Evolutionary conservation across 2,329 filamentous ascomycete species (phyloP).

Genomic region (Seiridium cupressi): DNA sequence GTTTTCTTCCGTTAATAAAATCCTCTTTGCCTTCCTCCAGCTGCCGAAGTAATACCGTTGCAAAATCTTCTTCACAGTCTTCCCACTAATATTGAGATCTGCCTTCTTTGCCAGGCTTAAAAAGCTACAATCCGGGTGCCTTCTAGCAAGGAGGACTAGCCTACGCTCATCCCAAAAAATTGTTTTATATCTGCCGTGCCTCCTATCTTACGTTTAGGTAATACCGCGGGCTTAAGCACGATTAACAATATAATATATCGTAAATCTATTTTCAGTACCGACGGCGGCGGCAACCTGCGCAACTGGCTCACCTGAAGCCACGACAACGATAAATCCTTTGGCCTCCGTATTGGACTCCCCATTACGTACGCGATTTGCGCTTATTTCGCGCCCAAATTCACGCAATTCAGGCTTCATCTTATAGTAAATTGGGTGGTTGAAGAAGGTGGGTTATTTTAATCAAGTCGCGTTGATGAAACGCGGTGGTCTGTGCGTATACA

Average conservation of each 20-base stretch:
- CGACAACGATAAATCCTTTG: no score
- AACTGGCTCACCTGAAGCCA: no score
- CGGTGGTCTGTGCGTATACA: no score
- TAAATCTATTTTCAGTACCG: no score
- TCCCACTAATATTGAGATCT: not conserved
- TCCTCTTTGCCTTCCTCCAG: not conserved
- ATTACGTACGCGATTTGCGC: no score
- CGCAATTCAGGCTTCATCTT: no score
- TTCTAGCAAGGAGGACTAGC: not conserved
- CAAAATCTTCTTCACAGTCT: not conserved
- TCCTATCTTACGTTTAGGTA: not conserved
- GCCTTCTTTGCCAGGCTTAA: not conserved
- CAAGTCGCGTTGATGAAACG: no score
- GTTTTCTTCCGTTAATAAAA: not conserved
- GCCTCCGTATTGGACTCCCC: no score
- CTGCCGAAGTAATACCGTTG: not conserved
- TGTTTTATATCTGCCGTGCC: not conserved
- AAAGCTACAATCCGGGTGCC: not conserved
- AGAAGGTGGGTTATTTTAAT: no score
- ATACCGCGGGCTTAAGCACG: not conserved
- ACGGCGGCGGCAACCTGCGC: no score
- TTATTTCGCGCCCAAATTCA: no score
- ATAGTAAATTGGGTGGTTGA: no score
- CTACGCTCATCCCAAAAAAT: not conserved
- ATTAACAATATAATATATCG: not conserved